These are phyloP conservation scores for Venturia carpophila DNA, from an alignment of 2,329 filamentous ascomycete genomes.

Conservation along the genomic window DNA sequence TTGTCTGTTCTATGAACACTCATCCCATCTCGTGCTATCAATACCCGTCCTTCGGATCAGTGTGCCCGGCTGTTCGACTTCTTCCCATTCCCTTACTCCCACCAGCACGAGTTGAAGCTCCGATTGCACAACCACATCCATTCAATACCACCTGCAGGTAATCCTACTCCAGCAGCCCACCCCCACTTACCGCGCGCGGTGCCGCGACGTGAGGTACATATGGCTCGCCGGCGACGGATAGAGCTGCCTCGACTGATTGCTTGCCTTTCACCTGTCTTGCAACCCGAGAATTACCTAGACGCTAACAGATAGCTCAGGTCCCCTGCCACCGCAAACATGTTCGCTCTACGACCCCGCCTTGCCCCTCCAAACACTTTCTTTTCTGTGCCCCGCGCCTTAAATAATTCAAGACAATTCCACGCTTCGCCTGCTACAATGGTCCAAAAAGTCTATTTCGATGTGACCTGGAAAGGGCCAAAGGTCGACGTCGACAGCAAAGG, in stretches of 20 bases:
- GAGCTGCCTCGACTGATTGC: neutral
- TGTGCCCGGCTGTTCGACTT: neutral
- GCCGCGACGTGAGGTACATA: conserved; percentile 2
- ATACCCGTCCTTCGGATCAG: neutral
- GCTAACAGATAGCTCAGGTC: conserved; percentile 4
- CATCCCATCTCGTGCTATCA: neutral
- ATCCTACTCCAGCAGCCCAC: conserved; percentile 2
- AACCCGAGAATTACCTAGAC: conserved; percentile 1
- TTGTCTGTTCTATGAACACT: neutral
- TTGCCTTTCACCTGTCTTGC: neutral
- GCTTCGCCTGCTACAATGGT: conserved; percentile 67
- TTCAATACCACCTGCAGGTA: conserved; percentile 7
- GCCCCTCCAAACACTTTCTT: conserved; percentile 10
- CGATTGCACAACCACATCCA: neutral
- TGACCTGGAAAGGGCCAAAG: conserved; percentile 62
- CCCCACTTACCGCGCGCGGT: neutral
- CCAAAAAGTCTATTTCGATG: conserved; percentile 53
- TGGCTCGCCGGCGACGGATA: neutral
- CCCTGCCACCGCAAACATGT: conserved; percentile 9
- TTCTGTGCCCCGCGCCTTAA: conserved; percentile 16
- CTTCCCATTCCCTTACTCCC: neutral
- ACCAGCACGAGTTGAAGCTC: neutral
- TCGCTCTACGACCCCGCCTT: conserved; percentile 13
- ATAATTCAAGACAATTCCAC: conserved; percentile 46
- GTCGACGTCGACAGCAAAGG: conserved; percentile 52